Evolutionary conservation across 345 rosid species (phyloP).

Genomic region (Populus deltoides): DNA sequence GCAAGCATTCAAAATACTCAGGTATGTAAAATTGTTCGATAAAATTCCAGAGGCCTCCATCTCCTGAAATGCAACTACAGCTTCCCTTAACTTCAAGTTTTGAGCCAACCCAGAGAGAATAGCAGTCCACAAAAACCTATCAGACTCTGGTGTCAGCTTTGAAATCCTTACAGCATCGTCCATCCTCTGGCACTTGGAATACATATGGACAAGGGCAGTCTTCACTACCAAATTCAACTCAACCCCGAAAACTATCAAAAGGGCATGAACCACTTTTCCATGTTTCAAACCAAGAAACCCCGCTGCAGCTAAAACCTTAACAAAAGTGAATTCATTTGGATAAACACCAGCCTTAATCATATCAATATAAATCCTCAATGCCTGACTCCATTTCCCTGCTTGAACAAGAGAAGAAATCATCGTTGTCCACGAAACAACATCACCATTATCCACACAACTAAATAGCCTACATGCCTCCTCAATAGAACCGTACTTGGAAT

Average conservation of each 20-base stretch:
- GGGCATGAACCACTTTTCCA: constrained; percentile 57
- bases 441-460: constrained; percentile 34
- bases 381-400: constrained; percentile 46
- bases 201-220: constrained; percentile 60
- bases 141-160: constrained; percentile 38
- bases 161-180: constrained; percentile 49
- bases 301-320: constrained; percentile 49
- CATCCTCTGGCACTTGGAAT: constrained; percentile 44
- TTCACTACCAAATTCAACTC: constrained; percentile 55
- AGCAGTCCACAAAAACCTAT: constrained; percentile 55
- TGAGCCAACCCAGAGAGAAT: constrained; percentile 51
- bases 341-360: constrained; percentile 51
- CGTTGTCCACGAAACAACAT: constrained; percentile 62
- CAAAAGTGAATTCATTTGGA: constrained; percentile 62
- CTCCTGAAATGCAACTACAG: constrained; percentile 42
- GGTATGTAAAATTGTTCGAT: constrained; percentile 46
- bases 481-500: constrained; percentile 44
- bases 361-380: constrained; percentile 41
- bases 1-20: constrained; percentile 43
- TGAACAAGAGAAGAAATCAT: constrained; percentile 56
- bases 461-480: constrained; percentile 49
- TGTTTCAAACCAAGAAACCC: constrained; percentile 41
- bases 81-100: constrained; percentile 41
- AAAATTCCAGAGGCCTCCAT: constrained; percentile 45
- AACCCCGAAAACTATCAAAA: constrained; percentile 41